A percentile compares a stretch with the other conserved stretches of the same genome.
Evolutionary conservation across 2,329 filamentous ascomycete species (phyloP).

Genomic region (Fusarium floridanum): DNA sequence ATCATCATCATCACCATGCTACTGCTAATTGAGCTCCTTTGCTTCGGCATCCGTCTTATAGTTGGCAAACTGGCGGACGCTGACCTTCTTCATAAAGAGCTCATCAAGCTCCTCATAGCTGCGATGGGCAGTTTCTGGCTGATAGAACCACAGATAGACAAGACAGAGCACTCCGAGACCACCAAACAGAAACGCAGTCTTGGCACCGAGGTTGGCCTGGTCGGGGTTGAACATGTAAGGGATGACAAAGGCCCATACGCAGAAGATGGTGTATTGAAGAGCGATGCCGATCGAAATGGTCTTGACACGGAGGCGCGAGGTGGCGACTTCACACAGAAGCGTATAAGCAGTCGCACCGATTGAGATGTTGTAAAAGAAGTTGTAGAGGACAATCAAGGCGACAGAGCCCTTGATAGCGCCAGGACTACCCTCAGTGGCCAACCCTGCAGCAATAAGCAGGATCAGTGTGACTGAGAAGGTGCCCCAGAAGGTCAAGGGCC

Average conservation of each 20-base stretch:
- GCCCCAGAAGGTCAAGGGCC: background rate
- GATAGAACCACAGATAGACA: background rate
- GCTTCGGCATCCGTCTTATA: background rate
- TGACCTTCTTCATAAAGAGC: background rate
- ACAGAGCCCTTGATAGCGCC: background rate
- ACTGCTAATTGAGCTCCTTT: background rate
- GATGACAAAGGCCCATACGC: slow-evolving; percentile 11
- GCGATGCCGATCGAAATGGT: background rate
- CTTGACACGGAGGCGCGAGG: background rate
- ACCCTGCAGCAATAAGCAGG: background rate
- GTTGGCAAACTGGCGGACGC: background rate
- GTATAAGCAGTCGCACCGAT: background rate
- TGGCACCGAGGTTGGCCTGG: slow-evolving; percentile 12
- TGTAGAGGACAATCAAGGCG: background rate
- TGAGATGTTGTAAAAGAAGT: background rate
- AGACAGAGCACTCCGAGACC: background rate
- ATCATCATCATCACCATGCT: too few species aligned
- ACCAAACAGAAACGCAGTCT: slow-evolving; percentile 21
- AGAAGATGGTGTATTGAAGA: background rate
- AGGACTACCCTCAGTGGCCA: background rate
- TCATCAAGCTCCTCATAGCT: background rate
- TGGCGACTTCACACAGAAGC: background rate
- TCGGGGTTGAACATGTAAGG: slow-evolving; percentile 27
- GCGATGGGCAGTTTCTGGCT: background rate
- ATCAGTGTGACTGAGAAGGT: background rate